A percentile compares a stretch with the other conserved stretches of the same genome.
phyloP scores from a whole-genome alignment of 78 protist species.

The Emiliania huxleyi region DNA sequence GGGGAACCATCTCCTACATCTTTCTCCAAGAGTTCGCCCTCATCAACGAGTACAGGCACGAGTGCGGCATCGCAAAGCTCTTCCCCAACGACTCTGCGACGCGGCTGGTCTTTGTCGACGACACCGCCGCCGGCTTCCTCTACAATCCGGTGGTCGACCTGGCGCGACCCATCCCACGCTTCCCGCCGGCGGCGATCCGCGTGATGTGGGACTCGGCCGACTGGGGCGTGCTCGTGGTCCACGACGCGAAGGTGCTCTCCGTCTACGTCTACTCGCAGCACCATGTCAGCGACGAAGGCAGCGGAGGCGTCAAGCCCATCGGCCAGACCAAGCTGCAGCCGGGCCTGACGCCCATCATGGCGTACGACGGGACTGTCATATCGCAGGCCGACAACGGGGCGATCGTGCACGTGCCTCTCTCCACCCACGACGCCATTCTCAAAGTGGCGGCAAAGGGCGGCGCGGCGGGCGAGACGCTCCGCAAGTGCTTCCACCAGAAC shows the following conservation, averaged over 20 bases:
- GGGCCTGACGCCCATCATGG: background rate
- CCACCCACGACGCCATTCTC: background rate
- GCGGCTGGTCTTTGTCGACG: slow-evolving; percentile 55
- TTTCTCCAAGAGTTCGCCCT: slow-evolving; percentile 30
- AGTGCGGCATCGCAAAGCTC: background rate
- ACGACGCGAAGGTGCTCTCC: background rate
- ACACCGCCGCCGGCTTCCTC: slow-evolving; percentile 10
- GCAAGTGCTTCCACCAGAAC: background rate
- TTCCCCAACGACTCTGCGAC: slow-evolving; percentile 57
- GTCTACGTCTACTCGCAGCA: slow-evolving; percentile 48
- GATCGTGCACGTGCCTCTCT: background rate
- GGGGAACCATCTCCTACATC: slow-evolving; percentile 46
- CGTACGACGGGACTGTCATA: background rate
- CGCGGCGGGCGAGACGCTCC: background rate
- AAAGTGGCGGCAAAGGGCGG: background rate
- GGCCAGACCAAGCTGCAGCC: background rate
- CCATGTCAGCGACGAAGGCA: slow-evolving; percentile 19
- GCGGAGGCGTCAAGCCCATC: slow-evolving; percentile 26
- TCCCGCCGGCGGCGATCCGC: background rate
- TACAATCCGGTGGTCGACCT: slow-evolving; percentile 49
- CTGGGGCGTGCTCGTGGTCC: slow-evolving; percentile 44
- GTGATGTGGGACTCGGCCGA: slow-evolving; percentile 68
- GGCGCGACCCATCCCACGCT: slow-evolving; percentile 1
- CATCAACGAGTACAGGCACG: slow-evolving; percentile 44
- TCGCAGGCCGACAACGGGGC: slow-evolving; percentile 21